phyloP scores from a whole-genome alignment of 2,329 filamentous ascomycete species.

The Eutypa lata region DNA sequence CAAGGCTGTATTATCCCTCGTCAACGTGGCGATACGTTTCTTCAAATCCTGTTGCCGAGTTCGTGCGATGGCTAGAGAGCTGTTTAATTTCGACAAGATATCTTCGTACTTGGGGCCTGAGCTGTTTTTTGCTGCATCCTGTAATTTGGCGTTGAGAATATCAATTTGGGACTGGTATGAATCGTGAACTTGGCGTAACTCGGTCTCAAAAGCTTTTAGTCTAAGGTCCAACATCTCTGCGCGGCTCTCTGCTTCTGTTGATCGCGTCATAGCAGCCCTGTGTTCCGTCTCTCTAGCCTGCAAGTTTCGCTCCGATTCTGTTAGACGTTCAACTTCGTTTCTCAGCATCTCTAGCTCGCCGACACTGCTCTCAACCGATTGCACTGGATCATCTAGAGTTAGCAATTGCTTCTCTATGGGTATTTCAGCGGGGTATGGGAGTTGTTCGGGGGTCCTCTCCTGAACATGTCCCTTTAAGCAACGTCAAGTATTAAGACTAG shows the following conservation, averaged over 20 bases:
- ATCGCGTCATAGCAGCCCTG: conserved; percentile 53
- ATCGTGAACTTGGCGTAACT: conserved; percentile 40
- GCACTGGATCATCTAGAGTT: no score
- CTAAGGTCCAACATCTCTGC: conserved; percentile 58
- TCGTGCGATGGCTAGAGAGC: conserved; percentile 47
- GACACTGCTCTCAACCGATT: conserved; percentile 59
- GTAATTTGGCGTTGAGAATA: conserved; percentile 44
- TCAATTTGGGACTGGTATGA: conserved; percentile 48
- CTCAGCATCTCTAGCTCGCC: conserved; percentile 60
- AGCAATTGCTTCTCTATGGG: no score
- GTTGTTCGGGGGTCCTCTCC: no score
- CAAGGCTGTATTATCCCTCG: conserved; percentile 49
- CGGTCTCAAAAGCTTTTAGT: conserved; percentile 48
- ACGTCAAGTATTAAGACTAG: no score
- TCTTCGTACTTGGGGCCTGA: conserved; percentile 24
- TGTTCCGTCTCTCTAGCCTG: conserved; percentile 63
- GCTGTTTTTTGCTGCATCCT: conserved; percentile 32
- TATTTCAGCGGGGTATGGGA: no score
- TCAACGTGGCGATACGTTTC: conserved; percentile 47
- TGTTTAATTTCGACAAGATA: conserved; percentile 39
- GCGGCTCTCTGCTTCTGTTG: conserved; percentile 55
- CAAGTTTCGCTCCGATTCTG: conserved; percentile 58
- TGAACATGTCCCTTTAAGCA: no score
- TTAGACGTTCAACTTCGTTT: conserved; percentile 56
- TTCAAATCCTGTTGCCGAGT: conserved; percentile 53